Evolutionary conservation across 2,329 filamentous ascomycete species (phyloP).

Genomic region (Didymella lethalis): DNA sequence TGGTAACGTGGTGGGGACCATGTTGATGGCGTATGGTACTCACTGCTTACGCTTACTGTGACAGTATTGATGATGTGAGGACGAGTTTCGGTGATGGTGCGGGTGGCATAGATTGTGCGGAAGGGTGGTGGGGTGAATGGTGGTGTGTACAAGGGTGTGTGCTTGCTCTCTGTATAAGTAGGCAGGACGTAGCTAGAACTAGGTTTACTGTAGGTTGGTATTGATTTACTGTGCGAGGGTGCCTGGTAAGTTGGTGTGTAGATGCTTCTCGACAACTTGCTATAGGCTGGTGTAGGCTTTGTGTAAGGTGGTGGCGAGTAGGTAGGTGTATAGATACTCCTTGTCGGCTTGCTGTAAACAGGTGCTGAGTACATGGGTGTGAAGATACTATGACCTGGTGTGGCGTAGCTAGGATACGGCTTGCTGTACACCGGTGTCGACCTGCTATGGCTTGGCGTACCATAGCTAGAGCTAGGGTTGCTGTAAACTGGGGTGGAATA

Average conservation of each 20-base stretch:
- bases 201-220: background rate
- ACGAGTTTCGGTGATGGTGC: background rate
- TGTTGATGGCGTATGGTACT: background rate
- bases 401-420: too few relatives aligned
- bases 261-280: background rate
- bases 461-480: background rate
- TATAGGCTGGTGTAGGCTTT: background rate
- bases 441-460: background rate
- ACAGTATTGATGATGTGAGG: background rate
- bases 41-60: background rate
- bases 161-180: background rate
- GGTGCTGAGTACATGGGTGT: too few relatives aligned
- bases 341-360: background rate
- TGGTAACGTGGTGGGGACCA: background rate
- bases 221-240: background rate
- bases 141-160: background rate
- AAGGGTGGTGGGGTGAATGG: background rate
- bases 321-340: background rate
- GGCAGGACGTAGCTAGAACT: background rate
- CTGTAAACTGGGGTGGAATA: background rate
- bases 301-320: background rate
- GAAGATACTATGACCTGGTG: too few relatives aligned
- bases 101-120: slow-evolving; percentile 7
- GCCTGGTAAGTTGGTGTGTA: background rate
- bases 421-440: background rate